phyloP scores from a whole-genome alignment of 768 basidiomycete genomes.

The Paxillus involutus region DNA sequence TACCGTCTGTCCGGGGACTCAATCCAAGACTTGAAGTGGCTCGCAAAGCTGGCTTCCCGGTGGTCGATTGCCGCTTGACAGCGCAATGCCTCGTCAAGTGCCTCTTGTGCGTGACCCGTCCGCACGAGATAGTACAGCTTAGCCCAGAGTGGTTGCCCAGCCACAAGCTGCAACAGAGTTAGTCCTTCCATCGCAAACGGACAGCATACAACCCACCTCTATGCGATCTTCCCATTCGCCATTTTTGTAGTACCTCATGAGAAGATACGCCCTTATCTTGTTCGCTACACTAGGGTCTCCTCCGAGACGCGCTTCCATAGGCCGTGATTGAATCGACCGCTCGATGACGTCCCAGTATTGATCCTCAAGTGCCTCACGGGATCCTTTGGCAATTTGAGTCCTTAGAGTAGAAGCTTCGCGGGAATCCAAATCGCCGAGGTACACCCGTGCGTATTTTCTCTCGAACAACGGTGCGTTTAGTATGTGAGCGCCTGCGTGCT shows the following conservation, averaged over 20 bases:
- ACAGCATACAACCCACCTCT: slow-evolving; percentile 56
- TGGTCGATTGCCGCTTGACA: slow-evolving; percentile 72
- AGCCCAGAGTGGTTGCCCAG: slow-evolving; percentile 90
- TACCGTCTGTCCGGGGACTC: slow-evolving; percentile 79
- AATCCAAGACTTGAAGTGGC: slow-evolving; percentile 81
- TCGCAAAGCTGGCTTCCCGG: slow-evolving; percentile 80
- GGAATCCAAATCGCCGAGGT: slow-evolving; percentile 64
- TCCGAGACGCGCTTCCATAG: slow-evolving; percentile 83
- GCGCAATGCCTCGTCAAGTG: slow-evolving; percentile 70
- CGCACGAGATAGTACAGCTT: slow-evolving; percentile 91
- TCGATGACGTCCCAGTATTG: slow-evolving; percentile 88
- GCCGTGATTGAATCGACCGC: slow-evolving; percentile 75
- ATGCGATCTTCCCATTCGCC: slow-evolving; percentile 85
- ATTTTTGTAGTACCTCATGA: slow-evolving; percentile 76
- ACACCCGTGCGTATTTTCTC: slow-evolving; percentile 78
- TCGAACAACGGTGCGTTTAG: slow-evolving; percentile 78
- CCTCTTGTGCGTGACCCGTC: slow-evolving; percentile 80
- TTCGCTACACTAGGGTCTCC: slow-evolving; percentile 90
- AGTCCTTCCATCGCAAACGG: neutral
- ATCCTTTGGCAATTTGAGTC: slow-evolving; percentile 74
- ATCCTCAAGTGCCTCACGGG: slow-evolving; percentile 80
- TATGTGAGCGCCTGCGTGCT: slow-evolving; percentile 80
- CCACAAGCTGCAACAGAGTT: slow-evolving; percentile 58
- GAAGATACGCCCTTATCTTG: slow-evolving; percentile 84
- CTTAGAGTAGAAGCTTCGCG: slow-evolving; percentile 67